These are phyloP conservation scores for Chenopodium quinoa DNA, from an alignment of 148 eudicot genomes.

Conservation along the genomic window DNA sequence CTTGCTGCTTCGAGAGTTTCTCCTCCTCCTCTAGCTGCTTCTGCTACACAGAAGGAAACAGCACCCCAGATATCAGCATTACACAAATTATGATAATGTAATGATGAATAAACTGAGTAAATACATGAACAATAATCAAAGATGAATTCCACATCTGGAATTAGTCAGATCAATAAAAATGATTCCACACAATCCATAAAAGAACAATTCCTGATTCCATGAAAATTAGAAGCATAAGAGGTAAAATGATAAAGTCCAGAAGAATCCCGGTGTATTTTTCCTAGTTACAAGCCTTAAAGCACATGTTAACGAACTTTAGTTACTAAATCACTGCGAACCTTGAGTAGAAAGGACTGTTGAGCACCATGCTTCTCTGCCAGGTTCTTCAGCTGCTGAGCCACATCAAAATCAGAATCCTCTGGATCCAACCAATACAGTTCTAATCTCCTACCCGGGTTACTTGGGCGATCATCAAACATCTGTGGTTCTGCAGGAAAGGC, in stretches of 20 bases:
- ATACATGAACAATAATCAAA: background rate
- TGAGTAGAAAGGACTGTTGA: conserved; percentile 45
- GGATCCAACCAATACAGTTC: conserved; percentile 52
- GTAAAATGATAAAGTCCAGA: background rate
- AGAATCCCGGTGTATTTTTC: background rate
- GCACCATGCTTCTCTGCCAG: conserved; percentile 43
- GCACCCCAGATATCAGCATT: background rate
- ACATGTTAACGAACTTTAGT: background rate
- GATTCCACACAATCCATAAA: too few species aligned
- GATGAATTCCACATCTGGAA: too few species aligned
- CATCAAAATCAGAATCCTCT: conserved; percentile 51
- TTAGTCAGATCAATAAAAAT: too few species aligned
- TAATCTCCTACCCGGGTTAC: conserved; percentile 48
- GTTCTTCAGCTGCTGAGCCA: conserved; percentile 49
- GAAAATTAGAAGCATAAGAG: background rate
- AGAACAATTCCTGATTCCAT: background rate
- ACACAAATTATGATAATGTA: background rate
- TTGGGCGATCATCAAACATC: conserved; percentile 76
- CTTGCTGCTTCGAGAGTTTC: conserved; percentile 51
- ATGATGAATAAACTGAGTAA: background rate
- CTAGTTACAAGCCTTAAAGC: background rate
- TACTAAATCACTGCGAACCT: conserved; percentile 31
- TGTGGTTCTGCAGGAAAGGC: conserved; percentile 43
- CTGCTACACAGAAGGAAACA: conserved; percentile 23
- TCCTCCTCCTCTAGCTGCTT: conserved; percentile 45